Conservation (phyloP, 2,329 filamentous ascomycete genomes). For the Lasiodiplodia theobromae region DNA sequence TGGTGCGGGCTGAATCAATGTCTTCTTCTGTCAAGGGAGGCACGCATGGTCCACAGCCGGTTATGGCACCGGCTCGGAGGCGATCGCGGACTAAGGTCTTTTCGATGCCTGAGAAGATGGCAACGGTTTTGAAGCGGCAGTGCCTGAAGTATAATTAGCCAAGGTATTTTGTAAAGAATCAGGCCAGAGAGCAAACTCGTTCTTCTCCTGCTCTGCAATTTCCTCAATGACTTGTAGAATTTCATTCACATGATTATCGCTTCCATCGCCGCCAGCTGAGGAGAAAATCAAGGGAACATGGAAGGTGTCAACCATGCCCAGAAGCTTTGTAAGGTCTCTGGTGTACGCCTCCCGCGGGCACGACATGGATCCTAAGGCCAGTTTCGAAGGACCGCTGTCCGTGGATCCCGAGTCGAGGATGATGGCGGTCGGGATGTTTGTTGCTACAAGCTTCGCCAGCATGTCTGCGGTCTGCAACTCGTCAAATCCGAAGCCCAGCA, state of each 20-base stretch:
- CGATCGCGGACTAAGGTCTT: neutral
- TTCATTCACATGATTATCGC: slow-evolving; percentile 37
- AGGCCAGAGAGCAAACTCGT: neutral
- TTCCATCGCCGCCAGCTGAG: slow-evolving; percentile 37
- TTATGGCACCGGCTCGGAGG: neutral
- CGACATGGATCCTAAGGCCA: slow-evolving; percentile 35
- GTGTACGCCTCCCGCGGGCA: slow-evolving; percentile 34
- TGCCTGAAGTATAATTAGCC: neutral
- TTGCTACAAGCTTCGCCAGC: slow-evolving; percentile 23
- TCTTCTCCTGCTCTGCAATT: neutral
- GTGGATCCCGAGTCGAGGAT: slow-evolving; percentile 40
- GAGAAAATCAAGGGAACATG: slow-evolving; percentile 36
- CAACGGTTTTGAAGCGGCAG: slow-evolving; percentile 4
- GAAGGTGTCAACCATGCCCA: slow-evolving; percentile 30
- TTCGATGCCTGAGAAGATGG: neutral
- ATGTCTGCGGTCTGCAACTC: slow-evolving; percentile 37
- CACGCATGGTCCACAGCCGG: neutral
- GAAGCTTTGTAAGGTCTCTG: slow-evolving; percentile 35
- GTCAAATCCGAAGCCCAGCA: slow-evolving; percentile 59
- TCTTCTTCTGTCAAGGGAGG: slow-evolving; percentile 37
- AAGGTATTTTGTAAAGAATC: no score
- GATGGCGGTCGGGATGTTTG: slow-evolving; percentile 35
- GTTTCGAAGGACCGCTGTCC: slow-evolving; percentile 38
- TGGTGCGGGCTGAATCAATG: slow-evolving; percentile 46
- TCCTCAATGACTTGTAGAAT: slow-evolving; percentile 30